Percentiles rank a stretch among this genome's conserved stretches.
phyloP scores from a whole-genome alignment of 768 basidiomycete species.

The Lenzites betulinus region DNA sequence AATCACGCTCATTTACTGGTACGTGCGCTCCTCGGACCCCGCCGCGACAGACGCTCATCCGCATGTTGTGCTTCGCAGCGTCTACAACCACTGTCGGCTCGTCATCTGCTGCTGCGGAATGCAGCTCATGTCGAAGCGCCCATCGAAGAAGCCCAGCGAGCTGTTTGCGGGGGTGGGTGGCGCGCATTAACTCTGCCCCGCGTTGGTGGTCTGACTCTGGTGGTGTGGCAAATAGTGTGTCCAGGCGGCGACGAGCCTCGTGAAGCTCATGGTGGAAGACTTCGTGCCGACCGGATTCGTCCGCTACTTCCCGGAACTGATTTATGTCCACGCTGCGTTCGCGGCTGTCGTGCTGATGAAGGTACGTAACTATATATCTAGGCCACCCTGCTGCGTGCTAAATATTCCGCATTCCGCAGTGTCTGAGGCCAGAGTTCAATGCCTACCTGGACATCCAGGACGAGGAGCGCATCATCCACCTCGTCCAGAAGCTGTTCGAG shows the following conservation, averaged over 20 bases:
- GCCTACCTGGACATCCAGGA: constrained; percentile 39
- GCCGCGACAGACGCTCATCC: background rate
- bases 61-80: constrained; percentile 1
- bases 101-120: constrained; percentile 59
- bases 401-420: constrained; percentile 4
- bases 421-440: constrained; percentile 50
- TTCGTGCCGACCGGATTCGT: constrained; percentile 56
- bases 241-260: constrained; percentile 56
- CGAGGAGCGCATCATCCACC: constrained; percentile 27
- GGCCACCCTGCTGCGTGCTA: background rate
- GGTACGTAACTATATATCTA: constrained; percentile 36
- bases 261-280: constrained; percentile 53
- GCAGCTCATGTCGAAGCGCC: constrained; percentile 46
- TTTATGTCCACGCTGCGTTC: constrained; percentile 47
- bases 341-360: constrained; percentile 63
- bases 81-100: constrained; percentile 39
- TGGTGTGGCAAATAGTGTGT: constrained; percentile 40
- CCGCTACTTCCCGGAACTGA: constrained; percentile 53
- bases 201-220: background rate
- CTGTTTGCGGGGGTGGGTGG: constrained; percentile 27
- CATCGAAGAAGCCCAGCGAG: constrained; percentile 36
- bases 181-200: background rate
- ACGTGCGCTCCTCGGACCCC: constrained; percentile 1
- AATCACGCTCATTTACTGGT: constrained; percentile 21
- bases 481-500: constrained; percentile 25